phyloP scores from a whole-genome alignment of 2,329 filamentous ascomycete genomes.

The Aspergillus awamori region DNA sequence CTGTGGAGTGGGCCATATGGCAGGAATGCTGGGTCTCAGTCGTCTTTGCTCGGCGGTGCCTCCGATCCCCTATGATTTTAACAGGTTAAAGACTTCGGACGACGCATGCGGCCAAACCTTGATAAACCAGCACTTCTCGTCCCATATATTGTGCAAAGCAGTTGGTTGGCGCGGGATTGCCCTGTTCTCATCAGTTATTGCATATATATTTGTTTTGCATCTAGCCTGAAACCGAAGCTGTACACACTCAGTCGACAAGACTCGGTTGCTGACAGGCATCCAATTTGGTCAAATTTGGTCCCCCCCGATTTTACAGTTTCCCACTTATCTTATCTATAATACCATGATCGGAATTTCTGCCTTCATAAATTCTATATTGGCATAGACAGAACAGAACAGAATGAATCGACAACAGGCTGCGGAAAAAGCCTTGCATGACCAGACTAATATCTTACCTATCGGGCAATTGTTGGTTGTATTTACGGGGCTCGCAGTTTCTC shows the following conservation, averaged over 20 bases:
- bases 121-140: not conserved
- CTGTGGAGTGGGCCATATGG: not conserved
- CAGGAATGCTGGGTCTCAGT: not conserved
- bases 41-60: slow-evolving; percentile 12
- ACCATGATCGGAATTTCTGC: not conserved
- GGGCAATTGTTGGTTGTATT: slow-evolving; percentile 54
- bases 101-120: not conserved
- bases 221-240: not conserved
- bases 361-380: not conserved
- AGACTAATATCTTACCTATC: slow-evolving; percentile 60
- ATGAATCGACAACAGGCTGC: slow-evolving; percentile 43
- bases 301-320: not conserved
- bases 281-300: not conserved
- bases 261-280: not conserved
- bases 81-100: slow-evolving; percentile 7
- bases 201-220: not conserved
- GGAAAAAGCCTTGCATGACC: slow-evolving; percentile 55
- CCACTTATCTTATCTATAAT: not conserved
- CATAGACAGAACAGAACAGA: slow-evolving; percentile 9
- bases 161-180: not conserved
- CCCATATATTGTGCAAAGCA: not conserved
- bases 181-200: not conserved
- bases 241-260: too few species aligned
- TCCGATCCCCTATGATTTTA: slow-evolving; percentile 12
- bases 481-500: slow-evolving; percentile 53